These are phyloP conservation scores for Coccinonectria pachysandricola DNA, from an alignment of 2,329 filamentous ascomycete species.

Conservation along the genomic window DNA sequence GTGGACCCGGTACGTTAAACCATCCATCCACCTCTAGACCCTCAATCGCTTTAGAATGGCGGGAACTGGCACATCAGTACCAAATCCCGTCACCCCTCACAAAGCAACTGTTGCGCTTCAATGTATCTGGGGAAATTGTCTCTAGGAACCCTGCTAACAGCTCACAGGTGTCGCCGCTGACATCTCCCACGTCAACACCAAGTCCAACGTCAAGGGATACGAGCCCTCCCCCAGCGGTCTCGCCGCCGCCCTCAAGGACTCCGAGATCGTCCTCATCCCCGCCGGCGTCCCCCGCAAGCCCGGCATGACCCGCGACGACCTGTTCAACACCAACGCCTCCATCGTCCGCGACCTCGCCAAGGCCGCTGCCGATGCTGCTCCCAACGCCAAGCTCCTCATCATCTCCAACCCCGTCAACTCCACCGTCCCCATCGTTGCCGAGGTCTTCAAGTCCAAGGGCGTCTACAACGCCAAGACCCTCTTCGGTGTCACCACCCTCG, in stretches of 20 bases:
- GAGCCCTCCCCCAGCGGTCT: constrained; percentile 68
- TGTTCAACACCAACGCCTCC: constrained; percentile 99
- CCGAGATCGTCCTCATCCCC: constrained; percentile 94
- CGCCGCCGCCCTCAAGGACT: constrained; percentile 66
- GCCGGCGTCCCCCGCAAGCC: constrained; percentile 98
- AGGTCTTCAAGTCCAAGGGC: constrained; percentile 89
- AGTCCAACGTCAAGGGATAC: constrained; percentile 87
- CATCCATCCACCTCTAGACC: too few species aligned
- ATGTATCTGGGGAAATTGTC: too few species aligned
- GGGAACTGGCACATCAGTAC: too few species aligned
- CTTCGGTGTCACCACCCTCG: constrained; percentile 98
- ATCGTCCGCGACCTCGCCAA: constrained; percentile 98
- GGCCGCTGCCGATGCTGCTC: constrained; percentile 77
- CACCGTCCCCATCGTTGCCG: constrained; percentile 92
- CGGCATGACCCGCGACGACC: constrained; percentile 98
- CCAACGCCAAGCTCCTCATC: constrained; percentile 90
- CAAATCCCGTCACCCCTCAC: too few species aligned
- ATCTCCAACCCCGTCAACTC: constrained; percentile 99
- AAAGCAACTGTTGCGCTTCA: too few species aligned
- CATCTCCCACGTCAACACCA: constrained; percentile 98
- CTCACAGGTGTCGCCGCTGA: constrained; percentile 89
- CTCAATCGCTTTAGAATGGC: too few species aligned
- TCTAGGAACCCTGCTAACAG: constrained; percentile 13
- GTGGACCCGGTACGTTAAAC: constrained; percentile 83
- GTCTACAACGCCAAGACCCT: constrained; percentile 99